Percentiles rank a stretch among this genome's conserved stretches.
phyloP scores from a whole-genome alignment of 2,329 filamentous ascomycete genomes.

The Alternaria sp. region DNA sequence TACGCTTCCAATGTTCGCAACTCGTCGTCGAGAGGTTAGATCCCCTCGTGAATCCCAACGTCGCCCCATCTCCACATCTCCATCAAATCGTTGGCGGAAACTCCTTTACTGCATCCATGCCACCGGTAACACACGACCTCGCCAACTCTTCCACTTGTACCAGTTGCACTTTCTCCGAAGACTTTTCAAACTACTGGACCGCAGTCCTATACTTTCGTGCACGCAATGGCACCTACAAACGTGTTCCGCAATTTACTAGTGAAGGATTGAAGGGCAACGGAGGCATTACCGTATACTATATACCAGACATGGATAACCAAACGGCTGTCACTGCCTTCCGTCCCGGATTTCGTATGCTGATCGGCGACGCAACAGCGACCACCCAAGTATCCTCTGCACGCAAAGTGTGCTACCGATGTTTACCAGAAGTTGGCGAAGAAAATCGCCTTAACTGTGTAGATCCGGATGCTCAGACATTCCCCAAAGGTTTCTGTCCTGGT shows the following conservation, averaged over 20 bases:
- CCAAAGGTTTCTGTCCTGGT: slow-evolving; percentile 58
- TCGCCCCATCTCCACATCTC: slow-evolving; percentile 34
- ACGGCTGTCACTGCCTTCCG: slow-evolving; percentile 69
- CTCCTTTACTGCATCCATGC: slow-evolving; percentile 48
- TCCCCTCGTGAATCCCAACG: slow-evolving; percentile 33
- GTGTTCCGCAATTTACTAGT: slow-evolving; percentile 31
- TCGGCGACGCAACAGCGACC: slow-evolving; percentile 48
- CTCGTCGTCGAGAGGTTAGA: slow-evolving; percentile 37
- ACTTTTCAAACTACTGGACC: slow-evolving; percentile 45
- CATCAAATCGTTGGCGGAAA: slow-evolving; percentile 36
- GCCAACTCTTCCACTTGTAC: slow-evolving; percentile 49
- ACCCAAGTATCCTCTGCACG: slow-evolving; percentile 4
- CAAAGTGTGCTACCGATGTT: slow-evolving; percentile 39
- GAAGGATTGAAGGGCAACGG: slow-evolving; percentile 28
- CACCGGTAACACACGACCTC: slow-evolving; percentile 27
- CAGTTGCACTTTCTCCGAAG: slow-evolving; percentile 36
- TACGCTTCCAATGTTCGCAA: slow-evolving; percentile 39
- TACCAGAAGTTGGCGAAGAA: slow-evolving; percentile 31
- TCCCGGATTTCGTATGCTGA: slow-evolving; percentile 58
- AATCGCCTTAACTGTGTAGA: slow-evolving; percentile 13
- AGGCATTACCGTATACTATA: slow-evolving; percentile 44
- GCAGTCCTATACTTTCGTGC: slow-evolving; percentile 36
- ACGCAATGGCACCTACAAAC: slow-evolving; percentile 42
- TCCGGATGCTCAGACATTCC: slow-evolving; percentile 30
- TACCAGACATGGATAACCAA: slow-evolving; percentile 23